A percentile compares a stretch with the other conserved stretches of the same genome.
Conservation (phyloP, 768 basidiomycete genomes). For the Collybia sp. region DNA sequence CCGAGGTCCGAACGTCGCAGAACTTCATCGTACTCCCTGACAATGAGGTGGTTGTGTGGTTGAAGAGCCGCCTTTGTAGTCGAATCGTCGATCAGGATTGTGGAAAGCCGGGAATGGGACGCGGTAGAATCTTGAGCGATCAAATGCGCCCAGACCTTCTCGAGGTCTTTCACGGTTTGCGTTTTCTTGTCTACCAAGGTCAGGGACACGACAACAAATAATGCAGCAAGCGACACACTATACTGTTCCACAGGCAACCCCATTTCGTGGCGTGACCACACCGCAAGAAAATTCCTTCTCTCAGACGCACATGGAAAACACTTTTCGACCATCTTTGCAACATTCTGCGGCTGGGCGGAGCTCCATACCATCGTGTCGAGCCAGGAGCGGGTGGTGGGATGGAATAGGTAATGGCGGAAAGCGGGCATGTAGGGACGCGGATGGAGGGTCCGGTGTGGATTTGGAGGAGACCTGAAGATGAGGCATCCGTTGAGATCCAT, state of each 20-base stretch:
- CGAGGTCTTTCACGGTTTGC: not conserved
- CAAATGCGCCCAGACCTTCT: not conserved
- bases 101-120: constrained; percentile 34
- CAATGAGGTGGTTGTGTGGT: constrained; percentile 74
- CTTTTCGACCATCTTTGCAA: constrained; percentile 61
- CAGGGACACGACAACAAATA: not conserved
- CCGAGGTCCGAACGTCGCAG: constrained; percentile 3
- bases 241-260: constrained; percentile 55
- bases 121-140: not conserved
- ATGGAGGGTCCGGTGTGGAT: constrained; percentile 29
- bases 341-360: constrained; percentile 74
- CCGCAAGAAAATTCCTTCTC: constrained; percentile 39
- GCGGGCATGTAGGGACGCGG: constrained; percentile 61
- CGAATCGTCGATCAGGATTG: constrained; percentile 45
- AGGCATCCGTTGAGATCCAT: constrained; percentile 6
- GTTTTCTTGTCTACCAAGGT: not conserved
- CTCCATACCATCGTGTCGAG: constrained; percentile 84
- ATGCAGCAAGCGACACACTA: constrained; percentile 37
- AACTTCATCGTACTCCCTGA: constrained; percentile 56
- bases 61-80: constrained; percentile 53
- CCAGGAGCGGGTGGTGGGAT: constrained; percentile 49
- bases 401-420: constrained; percentile 58
- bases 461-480: constrained; percentile 6
- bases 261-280: constrained; percentile 75
- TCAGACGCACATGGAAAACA: constrained; percentile 39